Base-by-base conservation (phyloP, 164 flowering plant genomes). In the Aristolochia contorta region DNA sequence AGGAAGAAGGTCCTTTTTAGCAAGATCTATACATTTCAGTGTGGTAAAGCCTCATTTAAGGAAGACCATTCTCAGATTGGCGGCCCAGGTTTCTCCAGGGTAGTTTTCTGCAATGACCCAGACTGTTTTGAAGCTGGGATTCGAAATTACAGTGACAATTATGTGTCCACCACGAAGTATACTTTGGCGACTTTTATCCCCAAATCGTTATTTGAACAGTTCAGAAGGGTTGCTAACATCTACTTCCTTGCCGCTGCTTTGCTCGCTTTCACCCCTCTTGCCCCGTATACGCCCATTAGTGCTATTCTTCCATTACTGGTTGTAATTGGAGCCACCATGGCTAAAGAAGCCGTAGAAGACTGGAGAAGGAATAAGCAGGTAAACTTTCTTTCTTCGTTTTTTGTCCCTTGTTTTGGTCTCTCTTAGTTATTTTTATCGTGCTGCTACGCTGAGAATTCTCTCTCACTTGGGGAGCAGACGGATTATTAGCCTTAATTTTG, bases 141-240 rank as follows among this genome's bases (percentile, higher is more conserved):
- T 6, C 68, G 46, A 9, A 72, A 65, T 53, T 89, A 89, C 70
- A 61, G 54, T 9, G 72, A 32, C 54, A 89, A 89, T 62, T 84
- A 84, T 71, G 90, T 89, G 16, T 80, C 81, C 41, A 84, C 83
- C 12, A 81, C 96, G 12, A 89, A 89, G 76, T 89, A 89, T 49
- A 86, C 82, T 14, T 51, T 79, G 4, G 80, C 79, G 1, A 74
- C 90, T 0, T 89, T 86, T 68, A 51, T 89, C n/a, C 96, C 96
- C 21, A 89, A 83, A 62, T 74, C 96, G 3, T 58, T 89, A 74
- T 89, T 84, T 56, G 96, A 89, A 80, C 96, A 89, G 66, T 89
- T 89, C 70, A 75, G 96, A 71, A 71, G 96, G 52, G 90, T 80
- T 37, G 96, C 96, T 47, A 89, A 89, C 62, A 16, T 86, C 0